Evolutionary conservation across 192 early-diverging fungal genomes (phyloP), one percentile per base, ranked within the genome.

Genomic region (Spizellomyces sp.): DNA sequence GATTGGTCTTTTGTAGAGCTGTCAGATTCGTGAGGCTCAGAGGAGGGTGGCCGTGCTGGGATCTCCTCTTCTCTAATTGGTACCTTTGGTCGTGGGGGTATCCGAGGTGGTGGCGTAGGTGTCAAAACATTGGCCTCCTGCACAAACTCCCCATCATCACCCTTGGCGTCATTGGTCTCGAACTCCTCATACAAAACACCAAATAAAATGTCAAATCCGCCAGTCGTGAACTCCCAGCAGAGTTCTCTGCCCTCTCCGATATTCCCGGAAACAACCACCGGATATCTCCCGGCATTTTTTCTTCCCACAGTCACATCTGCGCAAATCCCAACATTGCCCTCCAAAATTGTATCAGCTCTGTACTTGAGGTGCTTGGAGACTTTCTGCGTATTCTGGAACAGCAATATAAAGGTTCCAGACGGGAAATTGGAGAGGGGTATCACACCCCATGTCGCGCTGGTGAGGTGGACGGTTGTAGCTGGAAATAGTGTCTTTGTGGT

Each of bases 121-220:
- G 27, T 36, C 27, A 36, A 36, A 3, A 2, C 27, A 36, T 36
- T 36, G 27, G 27, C 27, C 3, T 3, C 27, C 1, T 36, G 27
- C 27, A 2, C 27, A 36, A 36, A 0, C 27, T 36, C 27, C 3
- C 1, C 0, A 45, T 9, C 63, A 12, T 10, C 36, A 19, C 12
- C 54, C 52, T 57, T 45, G 15, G 48, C 8, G n/a, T 55, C 48
- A 10, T 58, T 9, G 19, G 19, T 17, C 41, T 45, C 72, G 12
- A 72, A 45, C 19, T 12, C 21, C 50, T 60, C 14, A 22, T 50
- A 75, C 8, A 70, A 61, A 5, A 60, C 75, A 9, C 73, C 77
- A 67, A 82, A 82, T 54, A 60, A 50, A 19, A 82, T 62, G 8
- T 82, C 80, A 48, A 66, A 67, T 12, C 80, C 80, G 41, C 71